Percentiles rank a stretch among this genome's conserved stretches.
These are phyloP conservation scores for Metschnikowia drakensbergensis DNA, from an alignment of 805 yeast genomes.

Conservation along the genomic window DNA sequence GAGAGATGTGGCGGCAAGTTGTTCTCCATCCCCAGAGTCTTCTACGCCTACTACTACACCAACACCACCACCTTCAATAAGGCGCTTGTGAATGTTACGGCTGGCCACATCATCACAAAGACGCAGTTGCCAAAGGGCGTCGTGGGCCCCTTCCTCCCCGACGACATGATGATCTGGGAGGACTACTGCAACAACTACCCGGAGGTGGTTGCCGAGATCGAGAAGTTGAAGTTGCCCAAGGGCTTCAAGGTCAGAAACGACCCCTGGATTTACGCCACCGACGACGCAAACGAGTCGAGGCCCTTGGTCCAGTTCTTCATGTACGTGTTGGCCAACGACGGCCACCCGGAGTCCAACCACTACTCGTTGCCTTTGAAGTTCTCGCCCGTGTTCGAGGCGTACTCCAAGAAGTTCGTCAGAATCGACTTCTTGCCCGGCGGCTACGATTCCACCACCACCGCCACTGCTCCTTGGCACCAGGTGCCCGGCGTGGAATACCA, in stretches of 20 bases:
- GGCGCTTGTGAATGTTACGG: conserved; percentile 64
- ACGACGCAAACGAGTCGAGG: conserved; percentile 55
- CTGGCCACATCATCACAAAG: conserved; percentile 58
- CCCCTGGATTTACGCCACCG: conserved; percentile 88
- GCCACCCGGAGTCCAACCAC: conserved; percentile 69
- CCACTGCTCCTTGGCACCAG: conserved; percentile 58
- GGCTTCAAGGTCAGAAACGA: conserved; percentile 56
- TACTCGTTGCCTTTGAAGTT: conserved; percentile 71
- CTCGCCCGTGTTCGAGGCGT: conserved; percentile 67
- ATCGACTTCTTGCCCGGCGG: conserved; percentile 76
- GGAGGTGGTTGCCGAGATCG: conserved; percentile 57
- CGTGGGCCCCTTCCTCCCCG: conserved; percentile 70
- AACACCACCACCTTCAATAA: conserved; percentile 56
- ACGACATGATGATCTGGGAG: conserved; percentile 57
- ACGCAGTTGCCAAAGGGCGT: conserved; percentile 55
- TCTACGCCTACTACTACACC: conserved; percentile 64
- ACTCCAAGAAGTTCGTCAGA: conserved; percentile 58
- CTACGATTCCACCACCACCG: conserved; percentile 53
- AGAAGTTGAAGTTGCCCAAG: conserved; percentile 60
- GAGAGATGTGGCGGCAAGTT: conserved; percentile 48
- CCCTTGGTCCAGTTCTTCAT: conserved; percentile 70
- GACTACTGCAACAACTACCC: conserved; percentile 51
- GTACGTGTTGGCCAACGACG: conserved; percentile 62
- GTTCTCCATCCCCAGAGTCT: conserved; percentile 64
- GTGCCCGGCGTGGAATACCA: conserved; percentile 67